Conservation (phyloP, 1,284 basidiomycete species). For the Butyriboletus appendiculatus region DNA sequence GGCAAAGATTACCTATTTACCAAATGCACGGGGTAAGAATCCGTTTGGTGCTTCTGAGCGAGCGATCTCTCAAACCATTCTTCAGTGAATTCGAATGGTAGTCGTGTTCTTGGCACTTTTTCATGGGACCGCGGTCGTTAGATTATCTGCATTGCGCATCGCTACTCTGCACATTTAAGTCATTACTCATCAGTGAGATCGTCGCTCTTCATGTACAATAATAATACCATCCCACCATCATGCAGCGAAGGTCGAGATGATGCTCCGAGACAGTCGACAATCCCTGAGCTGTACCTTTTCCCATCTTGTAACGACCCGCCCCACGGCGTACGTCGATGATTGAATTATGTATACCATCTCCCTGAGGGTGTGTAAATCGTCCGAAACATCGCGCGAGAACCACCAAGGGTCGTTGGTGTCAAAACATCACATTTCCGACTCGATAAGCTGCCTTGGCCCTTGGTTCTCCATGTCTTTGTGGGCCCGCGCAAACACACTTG, state of each 20-base stretch:
- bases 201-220: constrained; percentile 27
- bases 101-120: constrained; percentile 4
- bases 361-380: neutral
- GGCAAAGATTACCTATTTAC: constrained; percentile 97
- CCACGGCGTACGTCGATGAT: neutral
- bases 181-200: constrained; percentile 18
- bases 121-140: constrained; percentile 14
- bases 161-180: constrained; percentile 28
- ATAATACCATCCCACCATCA: constrained; percentile 12
- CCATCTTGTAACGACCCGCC: neutral
- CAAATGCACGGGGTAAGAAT: constrained; percentile 84
- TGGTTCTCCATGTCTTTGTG: neutral
- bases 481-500: neutral
- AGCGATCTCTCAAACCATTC: neutral
- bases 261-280: neutral
- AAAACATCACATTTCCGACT: neutral
- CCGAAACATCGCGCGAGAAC: neutral
- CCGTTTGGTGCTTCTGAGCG: neutral
- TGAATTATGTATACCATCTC: too few species aligned
- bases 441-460: neutral
- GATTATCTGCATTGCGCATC: constrained; percentile 24
- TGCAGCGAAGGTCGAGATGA: constrained; percentile 2
- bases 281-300: neutral
- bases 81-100: constrained; percentile 44
- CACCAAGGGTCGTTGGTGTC: neutral